Evolutionary conservation across 2,329 filamentous ascomycete species (phyloP).

Genomic region (Lachnellula arida): DNA sequence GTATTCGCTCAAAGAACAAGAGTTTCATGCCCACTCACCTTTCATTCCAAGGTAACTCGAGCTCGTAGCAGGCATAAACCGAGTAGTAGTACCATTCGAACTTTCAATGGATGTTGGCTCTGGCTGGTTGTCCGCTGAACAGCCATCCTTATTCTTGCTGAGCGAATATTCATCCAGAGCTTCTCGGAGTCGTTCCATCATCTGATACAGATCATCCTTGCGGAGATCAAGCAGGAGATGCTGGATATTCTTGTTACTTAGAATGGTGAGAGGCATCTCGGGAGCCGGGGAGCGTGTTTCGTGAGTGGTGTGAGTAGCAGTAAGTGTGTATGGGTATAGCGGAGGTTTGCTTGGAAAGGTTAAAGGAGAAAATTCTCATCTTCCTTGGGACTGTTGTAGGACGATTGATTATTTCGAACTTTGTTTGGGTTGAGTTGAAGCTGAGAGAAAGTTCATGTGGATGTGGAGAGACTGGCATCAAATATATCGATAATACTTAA

Average conservation of each 20-base stretch:
- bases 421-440: too few relatives aligned
- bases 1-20: neutral
- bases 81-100: constrained; percentile 51
- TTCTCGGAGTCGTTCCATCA: constrained; percentile 44
- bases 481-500: too few relatives aligned
- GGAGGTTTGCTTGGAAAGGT: neutral
- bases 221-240: constrained; percentile 50
- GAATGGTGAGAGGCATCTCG: constrained; percentile 53
- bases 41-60: constrained; percentile 64
- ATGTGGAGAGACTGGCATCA: too few relatives aligned
- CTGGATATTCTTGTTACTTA: constrained; percentile 54
- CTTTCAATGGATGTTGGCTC: constrained; percentile 46
- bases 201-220: constrained; percentile 46
- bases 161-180: constrained; percentile 60
- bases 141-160: constrained; percentile 39
- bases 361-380: too few relatives aligned
- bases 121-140: constrained; percentile 49
- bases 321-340: neutral
- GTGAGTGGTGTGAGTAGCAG: neutral
- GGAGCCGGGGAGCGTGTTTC: neutral
- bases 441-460: too few relatives aligned
- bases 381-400: too few relatives aligned
- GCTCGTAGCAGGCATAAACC: constrained; percentile 71
- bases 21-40: constrained; percentile 35
- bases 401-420: too few relatives aligned